Conservation (phyloP, 768 basidiomycete genomes). For the Galerina sulciceps region DNA sequence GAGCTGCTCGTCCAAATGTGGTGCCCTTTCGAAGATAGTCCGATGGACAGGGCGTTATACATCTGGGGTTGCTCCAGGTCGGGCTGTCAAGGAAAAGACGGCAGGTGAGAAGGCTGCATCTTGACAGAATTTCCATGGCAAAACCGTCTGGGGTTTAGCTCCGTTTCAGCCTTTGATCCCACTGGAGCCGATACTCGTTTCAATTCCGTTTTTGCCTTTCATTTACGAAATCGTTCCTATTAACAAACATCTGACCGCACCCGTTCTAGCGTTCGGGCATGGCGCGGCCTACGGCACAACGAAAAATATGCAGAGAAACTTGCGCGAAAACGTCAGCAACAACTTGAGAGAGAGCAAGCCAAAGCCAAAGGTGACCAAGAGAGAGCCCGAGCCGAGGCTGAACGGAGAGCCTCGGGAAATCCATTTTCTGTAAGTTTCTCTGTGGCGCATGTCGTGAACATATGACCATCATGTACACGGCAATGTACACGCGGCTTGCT, state of each 20-base stretch:
- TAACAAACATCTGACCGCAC: conserved; percentile 1
- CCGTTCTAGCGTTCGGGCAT: conserved; percentile 70
- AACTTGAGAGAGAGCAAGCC: conserved; percentile 41
- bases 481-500: neutral
- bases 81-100: conserved; percentile 74
- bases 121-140: neutral
- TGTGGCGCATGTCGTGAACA: neutral
- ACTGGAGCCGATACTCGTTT: neutral
- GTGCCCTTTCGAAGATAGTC: conserved; percentile 87
- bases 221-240: neutral
- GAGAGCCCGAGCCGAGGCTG: conserved; percentile 13
- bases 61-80: conserved; percentile 80
- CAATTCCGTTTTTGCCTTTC: neutral
- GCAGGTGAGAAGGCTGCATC: conserved; percentile 60
- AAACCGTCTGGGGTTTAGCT: neutral
- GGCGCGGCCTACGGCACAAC: conserved; percentile 77
- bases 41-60: conserved; percentile 84
- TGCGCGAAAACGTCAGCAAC: conserved; percentile 52
- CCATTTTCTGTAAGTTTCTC: conserved; percentile 26
- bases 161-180: conserved; percentile 2
- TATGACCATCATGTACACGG: neutral
- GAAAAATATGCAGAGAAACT: conserved; percentile 76
- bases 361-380: conserved; percentile 39
- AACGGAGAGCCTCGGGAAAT: conserved; percentile 21
- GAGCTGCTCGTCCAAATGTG: conserved; percentile 86